phyloP scores from a whole-genome alignment of 208 protist genomes.

The Leishmania braziliensis region DNA sequence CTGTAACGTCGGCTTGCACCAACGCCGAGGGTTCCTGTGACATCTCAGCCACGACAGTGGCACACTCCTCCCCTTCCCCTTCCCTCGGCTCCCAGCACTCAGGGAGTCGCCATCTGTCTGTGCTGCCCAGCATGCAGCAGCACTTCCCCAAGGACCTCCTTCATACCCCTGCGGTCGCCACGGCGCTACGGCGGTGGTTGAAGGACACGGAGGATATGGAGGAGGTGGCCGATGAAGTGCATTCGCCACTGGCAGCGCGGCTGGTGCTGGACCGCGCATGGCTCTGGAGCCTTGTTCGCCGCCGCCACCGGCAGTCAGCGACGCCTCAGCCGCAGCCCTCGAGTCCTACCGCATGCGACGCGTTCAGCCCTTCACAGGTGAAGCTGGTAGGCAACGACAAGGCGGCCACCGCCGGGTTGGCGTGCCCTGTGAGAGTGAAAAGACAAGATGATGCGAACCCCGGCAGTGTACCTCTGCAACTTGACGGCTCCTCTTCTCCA shows the following conservation, averaged over 20 bases:
- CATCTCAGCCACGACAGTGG: neutral
- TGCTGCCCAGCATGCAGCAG: neutral
- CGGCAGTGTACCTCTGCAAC: neutral
- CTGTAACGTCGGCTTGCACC: constrained; percentile 1
- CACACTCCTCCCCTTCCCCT: neutral
- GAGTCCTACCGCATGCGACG: neutral
- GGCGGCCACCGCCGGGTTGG: neutral
- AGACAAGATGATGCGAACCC: neutral
- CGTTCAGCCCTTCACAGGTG: neutral
- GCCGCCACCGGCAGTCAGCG: neutral
- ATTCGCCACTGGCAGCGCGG: constrained; percentile 29
- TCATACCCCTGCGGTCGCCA: constrained; percentile 4
- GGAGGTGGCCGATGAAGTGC: constrained; percentile 22
- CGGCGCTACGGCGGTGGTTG: constrained; percentile 21
- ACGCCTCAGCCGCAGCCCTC: neutral
- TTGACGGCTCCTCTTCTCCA: neutral
- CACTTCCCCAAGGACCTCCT: constrained; percentile 1
- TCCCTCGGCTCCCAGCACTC: neutral
- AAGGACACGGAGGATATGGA: constrained; percentile 26
- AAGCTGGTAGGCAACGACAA: neutral
- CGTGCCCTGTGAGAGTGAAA: neutral
- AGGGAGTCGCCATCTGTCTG: neutral
- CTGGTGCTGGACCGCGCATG: constrained; percentile 26
- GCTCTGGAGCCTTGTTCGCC: constrained; percentile 20
- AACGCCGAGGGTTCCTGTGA: neutral